Percentiles rank a stretch among this genome's conserved stretches.
These are phyloP conservation scores for Diaporthe ilicicola DNA, from an alignment of 2,329 filamentous ascomycete species.

Conservation along the genomic window DNA sequence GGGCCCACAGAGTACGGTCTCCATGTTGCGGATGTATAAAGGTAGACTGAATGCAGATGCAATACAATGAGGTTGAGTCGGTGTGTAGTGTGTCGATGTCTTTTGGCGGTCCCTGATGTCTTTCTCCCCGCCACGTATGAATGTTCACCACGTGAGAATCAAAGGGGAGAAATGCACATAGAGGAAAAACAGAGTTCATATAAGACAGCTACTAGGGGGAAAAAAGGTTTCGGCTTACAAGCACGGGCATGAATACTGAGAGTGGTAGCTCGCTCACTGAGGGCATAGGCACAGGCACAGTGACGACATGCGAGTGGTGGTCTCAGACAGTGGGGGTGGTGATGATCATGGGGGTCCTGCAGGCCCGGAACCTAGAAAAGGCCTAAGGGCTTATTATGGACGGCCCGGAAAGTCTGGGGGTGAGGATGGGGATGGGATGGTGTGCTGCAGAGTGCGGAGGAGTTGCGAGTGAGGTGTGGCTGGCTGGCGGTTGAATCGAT, in stretches of 20 bases:
- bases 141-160: not conserved
- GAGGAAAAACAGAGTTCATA: slow-evolving; percentile 5
- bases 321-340: slow-evolving; percentile 26
- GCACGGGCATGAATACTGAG: not conserved
- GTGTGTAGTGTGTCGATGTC: not conserved
- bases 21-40: slow-evolving; percentile 13
- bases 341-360: slow-evolving; percentile 2
- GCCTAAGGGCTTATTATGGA: not conserved
- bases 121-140: too few species aligned
- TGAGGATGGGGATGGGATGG: not conserved
- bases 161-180: not conserved
- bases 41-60: not conserved
- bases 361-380: not conserved
- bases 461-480: not conserved
- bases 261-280: slow-evolving; percentile 1
- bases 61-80: not conserved
- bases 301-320: slow-evolving; percentile 32
- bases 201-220: not conserved
- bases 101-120: not conserved
- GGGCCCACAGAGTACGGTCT: slow-evolving; percentile 24
- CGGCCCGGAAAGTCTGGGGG: not conserved
- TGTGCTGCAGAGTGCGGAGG: not conserved
- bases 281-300: slow-evolving; percentile 1
- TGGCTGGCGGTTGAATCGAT: not conserved
- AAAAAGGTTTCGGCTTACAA: slow-evolving; percentile 8